Base-by-base conservation (phyloP, 768 basidiomycete genomes). In the Piloderma croceum region DNA sequence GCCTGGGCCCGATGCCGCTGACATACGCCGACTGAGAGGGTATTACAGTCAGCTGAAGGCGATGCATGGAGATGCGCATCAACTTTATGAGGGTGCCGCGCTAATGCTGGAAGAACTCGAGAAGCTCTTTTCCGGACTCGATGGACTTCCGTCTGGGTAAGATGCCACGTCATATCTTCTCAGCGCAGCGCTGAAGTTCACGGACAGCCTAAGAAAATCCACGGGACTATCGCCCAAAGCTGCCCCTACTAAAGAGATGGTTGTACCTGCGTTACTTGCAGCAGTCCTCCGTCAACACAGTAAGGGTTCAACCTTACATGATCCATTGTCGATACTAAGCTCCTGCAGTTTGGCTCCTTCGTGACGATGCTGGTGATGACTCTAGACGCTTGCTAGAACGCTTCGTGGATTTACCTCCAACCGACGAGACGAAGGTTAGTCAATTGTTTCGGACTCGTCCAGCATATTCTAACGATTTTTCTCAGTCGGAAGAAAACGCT, bases 401-500 rank as follows among this genome's bases (percentile, higher is more conserved):
- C 46, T 69, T 83, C 38, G 64, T 73, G 42, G 64, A 68, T 0
- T 59, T 84, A 15, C 79, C 81, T 4, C 67, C 69, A 22, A 79
- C 76, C 6, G 65, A 66, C 4, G 71, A 73, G 23, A 77, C 69
- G 7, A 80, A 83, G 65, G 83, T 82, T 37, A 12, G 62, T 45
- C 17, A 31, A 24, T 19, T 5, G 22, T 32, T 35, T n/a, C 15
- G 12, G 10, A 29, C 17, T 9, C 19, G 21, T 38, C 3, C 13
- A 41, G 21, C 41, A 31, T 17, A 20, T 36, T 6, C 24, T 44
- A 25, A 34, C 27, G n/a, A 29, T 9, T 29, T 34, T 19, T 35
- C 11, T 24, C 42, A 92, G 86, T 81, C 81, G 7, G 83, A 89
- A 54, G 81, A 89, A 53, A 76, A 77, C 49, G 71, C 75, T 3